A percentile compares a stretch with the other conserved stretches of the same genome.
Evolutionary conservation across 2,329 filamentous ascomycete species (phyloP).

Genomic region (Aureobasidium leucospermi): DNA sequence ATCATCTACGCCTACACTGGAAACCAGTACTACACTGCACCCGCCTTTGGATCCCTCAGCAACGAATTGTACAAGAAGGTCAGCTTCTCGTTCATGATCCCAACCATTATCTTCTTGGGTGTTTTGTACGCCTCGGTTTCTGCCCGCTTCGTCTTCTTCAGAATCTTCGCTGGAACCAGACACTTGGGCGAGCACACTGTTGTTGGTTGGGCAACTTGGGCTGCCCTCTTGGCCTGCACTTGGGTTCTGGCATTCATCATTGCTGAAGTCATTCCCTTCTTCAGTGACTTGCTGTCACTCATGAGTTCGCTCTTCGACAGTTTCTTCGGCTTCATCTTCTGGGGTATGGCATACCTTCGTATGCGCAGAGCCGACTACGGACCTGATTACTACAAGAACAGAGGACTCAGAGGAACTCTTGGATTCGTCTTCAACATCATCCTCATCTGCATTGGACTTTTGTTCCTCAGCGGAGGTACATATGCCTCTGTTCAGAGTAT

Average conservation of each 20-base stretch:
- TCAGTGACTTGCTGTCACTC: constrained; percentile 58
- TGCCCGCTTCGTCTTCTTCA: constrained; percentile 86
- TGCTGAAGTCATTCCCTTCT: constrained; percentile 68
- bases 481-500: constrained; percentile 67
- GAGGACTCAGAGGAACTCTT: constrained; percentile 46
- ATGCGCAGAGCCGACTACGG: constrained; percentile 62
- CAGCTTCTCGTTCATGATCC: constrained; percentile 90
- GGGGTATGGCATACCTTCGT: constrained; percentile 72
- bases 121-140: constrained; percentile 87
- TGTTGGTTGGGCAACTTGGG: constrained; percentile 74
- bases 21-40: constrained; percentile 79
- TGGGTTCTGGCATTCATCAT: constrained; percentile 93
- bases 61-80: constrained; percentile 74
- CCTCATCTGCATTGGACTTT: constrained; percentile 67
- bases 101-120: constrained; percentile 85
- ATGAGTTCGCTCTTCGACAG: constrained; percentile 89
- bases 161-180: constrained; percentile 68
- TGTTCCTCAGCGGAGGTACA: constrained; percentile 75
- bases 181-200: constrained; percentile 78
- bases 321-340: constrained; percentile 95
- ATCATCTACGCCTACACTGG: constrained; percentile 84
- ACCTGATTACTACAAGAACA: constrained; percentile 44
- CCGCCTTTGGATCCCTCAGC: constrained; percentile 77
- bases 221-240: constrained; percentile 60
- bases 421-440: constrained; percentile 61